These are phyloP conservation scores for Zoysia japonica DNA, from an alignment of 176 grass and related monocot genomes.

Conservation along the genomic window DNA sequence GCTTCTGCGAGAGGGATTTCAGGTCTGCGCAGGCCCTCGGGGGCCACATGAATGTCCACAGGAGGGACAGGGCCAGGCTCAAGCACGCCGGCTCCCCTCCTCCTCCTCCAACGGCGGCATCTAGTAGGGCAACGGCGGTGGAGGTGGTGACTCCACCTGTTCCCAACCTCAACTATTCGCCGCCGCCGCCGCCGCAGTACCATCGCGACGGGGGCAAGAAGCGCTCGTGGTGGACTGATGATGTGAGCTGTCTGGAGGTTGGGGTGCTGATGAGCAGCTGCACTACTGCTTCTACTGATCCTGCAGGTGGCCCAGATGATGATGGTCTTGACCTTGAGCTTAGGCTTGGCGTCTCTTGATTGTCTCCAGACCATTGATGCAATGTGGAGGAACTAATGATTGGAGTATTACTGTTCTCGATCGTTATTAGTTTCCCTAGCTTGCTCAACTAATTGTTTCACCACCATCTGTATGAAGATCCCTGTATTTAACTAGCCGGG, in stretches of 20 bases:
- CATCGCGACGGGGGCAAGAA: background rate
- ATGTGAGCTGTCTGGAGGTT: conserved; percentile 14
- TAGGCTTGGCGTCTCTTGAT: conserved; percentile 40
- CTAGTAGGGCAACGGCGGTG: too few relatives aligned
- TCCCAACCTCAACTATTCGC: conserved; percentile 59
- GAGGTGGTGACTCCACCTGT: background rate
- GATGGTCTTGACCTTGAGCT: conserved; percentile 52
- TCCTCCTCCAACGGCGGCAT: background rate
- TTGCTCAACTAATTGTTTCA: too few relatives aligned
- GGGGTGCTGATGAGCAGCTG: background rate
- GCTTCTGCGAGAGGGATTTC: conserved; percentile 64
- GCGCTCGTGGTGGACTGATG: background rate
- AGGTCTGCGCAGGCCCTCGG: conserved; percentile 60
- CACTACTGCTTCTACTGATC: background rate
- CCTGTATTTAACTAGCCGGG: too few relatives aligned
- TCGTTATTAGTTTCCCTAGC: too few relatives aligned
- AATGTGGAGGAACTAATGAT: too few relatives aligned
- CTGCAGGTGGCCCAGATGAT: background rate
- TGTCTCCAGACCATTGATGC: background rate
- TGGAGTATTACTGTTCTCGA: too few relatives aligned
- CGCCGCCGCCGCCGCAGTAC: background rate
- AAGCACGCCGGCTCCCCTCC: conserved; percentile 24
- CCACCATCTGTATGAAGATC: too few relatives aligned
- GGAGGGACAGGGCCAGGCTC: conserved; percentile 53
- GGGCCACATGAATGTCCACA: conserved; percentile 62